These are phyloP conservation scores for Cubamyces sp. DNA, from an alignment of 768 basidiomycete genomes.

Conservation along the genomic window DNA sequence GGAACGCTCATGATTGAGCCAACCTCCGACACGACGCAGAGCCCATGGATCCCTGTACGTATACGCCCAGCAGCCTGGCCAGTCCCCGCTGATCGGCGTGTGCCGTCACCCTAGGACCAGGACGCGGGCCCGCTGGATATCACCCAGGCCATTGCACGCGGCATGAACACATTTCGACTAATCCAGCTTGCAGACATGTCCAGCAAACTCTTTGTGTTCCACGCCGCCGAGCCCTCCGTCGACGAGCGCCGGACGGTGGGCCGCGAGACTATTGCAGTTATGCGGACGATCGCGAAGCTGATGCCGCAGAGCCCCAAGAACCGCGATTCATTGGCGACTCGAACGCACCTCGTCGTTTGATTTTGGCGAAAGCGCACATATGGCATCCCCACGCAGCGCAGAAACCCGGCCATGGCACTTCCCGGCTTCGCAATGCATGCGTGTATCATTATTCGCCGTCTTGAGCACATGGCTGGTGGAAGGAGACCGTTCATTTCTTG, in stretches of 20 bases:
- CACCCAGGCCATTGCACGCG: constrained; percentile 24
- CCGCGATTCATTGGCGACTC: not conserved
- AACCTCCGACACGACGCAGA: not conserved
- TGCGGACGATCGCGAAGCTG: not conserved
- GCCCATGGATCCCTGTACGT: constrained; percentile 22
- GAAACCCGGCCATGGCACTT: too few species aligned
- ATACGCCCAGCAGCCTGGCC: not conserved
- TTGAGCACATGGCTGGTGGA: too few species aligned
- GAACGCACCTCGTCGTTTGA: not conserved
- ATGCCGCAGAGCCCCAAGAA: constrained; percentile 5
- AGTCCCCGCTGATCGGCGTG: not conserved
- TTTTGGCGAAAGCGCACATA: not conserved
- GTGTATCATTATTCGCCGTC: too few species aligned
- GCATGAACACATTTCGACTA: constrained; percentile 26
- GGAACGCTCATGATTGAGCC: constrained; percentile 26
- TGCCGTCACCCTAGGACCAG: constrained; percentile 8
- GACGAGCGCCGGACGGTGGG: constrained; percentile 10
- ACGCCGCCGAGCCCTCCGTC: constrained; percentile 25
- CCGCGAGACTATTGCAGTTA: not conserved
- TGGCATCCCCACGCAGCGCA: too few species aligned
- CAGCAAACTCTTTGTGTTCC: constrained; percentile 28
- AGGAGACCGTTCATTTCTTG: too few species aligned
- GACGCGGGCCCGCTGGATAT: constrained; percentile 29
- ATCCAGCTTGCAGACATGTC: constrained; percentile 30
- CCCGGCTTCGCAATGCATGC: too few species aligned